phyloP scores from a whole-genome alignment of 768 basidiomycete genomes.

The Boletus rufocinnamomeus region DNA sequence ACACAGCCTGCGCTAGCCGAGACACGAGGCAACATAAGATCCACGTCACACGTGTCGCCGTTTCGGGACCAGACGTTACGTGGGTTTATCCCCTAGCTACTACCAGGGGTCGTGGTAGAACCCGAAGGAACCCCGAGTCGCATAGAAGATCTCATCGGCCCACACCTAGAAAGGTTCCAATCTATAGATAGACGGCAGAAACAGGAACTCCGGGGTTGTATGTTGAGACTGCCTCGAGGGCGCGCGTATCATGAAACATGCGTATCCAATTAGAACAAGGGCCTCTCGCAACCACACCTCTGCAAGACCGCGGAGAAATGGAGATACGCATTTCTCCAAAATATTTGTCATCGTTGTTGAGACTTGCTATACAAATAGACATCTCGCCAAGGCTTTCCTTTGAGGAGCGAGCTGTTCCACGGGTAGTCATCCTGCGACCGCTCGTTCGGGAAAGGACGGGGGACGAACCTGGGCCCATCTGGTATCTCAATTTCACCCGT shows the following conservation, averaged over 20 bases:
- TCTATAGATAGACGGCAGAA: slow-evolving; percentile 34
- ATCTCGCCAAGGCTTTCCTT: slow-evolving; percentile 38
- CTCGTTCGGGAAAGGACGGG: slow-evolving; percentile 8
- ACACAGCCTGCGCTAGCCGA: slow-evolving; percentile 33
- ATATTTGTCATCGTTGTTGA: slow-evolving; percentile 13
- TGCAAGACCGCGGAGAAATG: slow-evolving; percentile 27
- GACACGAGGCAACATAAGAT: slow-evolving; percentile 32
- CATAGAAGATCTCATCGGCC: slow-evolving; percentile 19
- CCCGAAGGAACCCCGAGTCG: slow-evolving; percentile 20
- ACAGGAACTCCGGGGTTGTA: slow-evolving; percentile 29
- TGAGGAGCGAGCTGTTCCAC: slow-evolving; percentile 32
- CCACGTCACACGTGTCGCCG: slow-evolving; percentile 31
- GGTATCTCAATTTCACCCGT: slow-evolving; percentile 56
- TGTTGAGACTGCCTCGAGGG: slow-evolving; percentile 22
- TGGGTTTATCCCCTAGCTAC: slow-evolving; percentile 17
- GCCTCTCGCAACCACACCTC: slow-evolving; percentile 7
- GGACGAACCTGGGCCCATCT: slow-evolving; percentile 41
- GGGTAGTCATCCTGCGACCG: slow-evolving; percentile 10
- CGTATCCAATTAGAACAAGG: slow-evolving; percentile 18
- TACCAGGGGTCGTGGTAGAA: slow-evolving; percentile 18
- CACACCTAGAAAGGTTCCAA: slow-evolving; percentile 8
- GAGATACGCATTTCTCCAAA: slow-evolving; percentile 10
- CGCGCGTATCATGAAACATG: slow-evolving; percentile 26
- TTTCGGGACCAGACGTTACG: slow-evolving; percentile 34
- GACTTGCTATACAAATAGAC: slow-evolving; percentile 27